Evolutionary conservation across 1,139 yeast species (phyloP).

Genomic region (Candida frijolesensis): DNA sequence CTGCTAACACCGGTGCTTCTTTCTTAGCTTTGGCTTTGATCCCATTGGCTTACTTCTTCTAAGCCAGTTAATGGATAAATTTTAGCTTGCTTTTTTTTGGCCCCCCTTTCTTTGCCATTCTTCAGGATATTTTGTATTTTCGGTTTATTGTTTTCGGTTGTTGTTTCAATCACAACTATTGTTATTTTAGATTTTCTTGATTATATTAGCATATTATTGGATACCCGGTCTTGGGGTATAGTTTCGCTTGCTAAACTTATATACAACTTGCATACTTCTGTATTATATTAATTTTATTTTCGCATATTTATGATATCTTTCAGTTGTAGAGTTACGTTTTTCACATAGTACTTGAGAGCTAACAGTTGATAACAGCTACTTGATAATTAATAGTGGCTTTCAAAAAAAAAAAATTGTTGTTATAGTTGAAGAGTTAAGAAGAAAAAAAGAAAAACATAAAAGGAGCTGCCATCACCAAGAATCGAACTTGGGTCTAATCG

Average conservation of each 20-base stretch:
- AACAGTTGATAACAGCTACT: too few relatives aligned
- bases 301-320: background rate
- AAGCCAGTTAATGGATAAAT: conserved; percentile 5
- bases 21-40: conserved; percentile 29
- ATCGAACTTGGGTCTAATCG: conserved; percentile 2
- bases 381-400: too few relatives aligned
- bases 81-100: background rate
- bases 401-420: too few relatives aligned
- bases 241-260: background rate
- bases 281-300: background rate
- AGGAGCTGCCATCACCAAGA: conserved; percentile 1
- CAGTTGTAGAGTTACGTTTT: too few relatives aligned
- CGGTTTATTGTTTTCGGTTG: background rate
- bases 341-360: too few relatives aligned
- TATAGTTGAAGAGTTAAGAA: background rate
- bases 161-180: background rate
- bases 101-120: background rate
- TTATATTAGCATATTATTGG: background rate
- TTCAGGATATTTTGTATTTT: background rate
- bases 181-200: background rate
- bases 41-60: conserved; percentile 30
- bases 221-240: background rate
- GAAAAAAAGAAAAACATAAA: background rate
- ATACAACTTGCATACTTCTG: background rate
- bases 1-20: conserved; percentile 27